These are phyloP conservation scores for Dillenia turbinata DNA, from an alignment of 164 flowering plant genomes.

Conservation along the genomic window DNA sequence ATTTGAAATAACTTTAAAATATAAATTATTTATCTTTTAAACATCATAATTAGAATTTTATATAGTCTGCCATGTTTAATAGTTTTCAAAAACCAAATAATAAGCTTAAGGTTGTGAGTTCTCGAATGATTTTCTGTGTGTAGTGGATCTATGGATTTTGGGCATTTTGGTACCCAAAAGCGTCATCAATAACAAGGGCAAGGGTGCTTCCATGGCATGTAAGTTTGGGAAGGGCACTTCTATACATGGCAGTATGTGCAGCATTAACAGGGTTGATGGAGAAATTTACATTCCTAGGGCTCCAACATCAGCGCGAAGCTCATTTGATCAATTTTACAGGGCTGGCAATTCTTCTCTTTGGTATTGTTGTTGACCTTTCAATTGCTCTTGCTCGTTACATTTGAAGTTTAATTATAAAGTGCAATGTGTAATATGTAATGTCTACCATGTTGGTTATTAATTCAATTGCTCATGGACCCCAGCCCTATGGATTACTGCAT, in stretches of 20 bases:
- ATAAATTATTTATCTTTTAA: neutral
- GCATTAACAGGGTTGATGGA: conserved; percentile 56
- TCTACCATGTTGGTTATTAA: no score
- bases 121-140: neutral
- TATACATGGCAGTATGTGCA: conserved; percentile 50
- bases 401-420: neutral
- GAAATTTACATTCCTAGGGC: conserved; percentile 21
- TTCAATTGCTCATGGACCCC: no score
- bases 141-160: neutral
- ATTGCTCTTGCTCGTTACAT: neutral
- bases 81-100: neutral
- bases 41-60: no score
- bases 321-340: conserved; percentile 40
- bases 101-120: neutral
- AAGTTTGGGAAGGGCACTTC: conserved; percentile 38
- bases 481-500: no score
- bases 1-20: no score
- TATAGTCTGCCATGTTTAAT: neutral
- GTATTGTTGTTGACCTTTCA: neutral
- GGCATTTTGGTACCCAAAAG: neutral
- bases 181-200: neutral
- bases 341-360: conserved; percentile 44
- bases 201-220: conserved; percentile 39
- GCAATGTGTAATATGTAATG: no score
- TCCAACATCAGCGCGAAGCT: neutral